Percentiles rank a stretch among this genome's conserved stretches.
These are phyloP conservation scores for Starmerella khaoyaiensis DNA, from an alignment of 805 yeast species.

Conservation along the genomic window DNA sequence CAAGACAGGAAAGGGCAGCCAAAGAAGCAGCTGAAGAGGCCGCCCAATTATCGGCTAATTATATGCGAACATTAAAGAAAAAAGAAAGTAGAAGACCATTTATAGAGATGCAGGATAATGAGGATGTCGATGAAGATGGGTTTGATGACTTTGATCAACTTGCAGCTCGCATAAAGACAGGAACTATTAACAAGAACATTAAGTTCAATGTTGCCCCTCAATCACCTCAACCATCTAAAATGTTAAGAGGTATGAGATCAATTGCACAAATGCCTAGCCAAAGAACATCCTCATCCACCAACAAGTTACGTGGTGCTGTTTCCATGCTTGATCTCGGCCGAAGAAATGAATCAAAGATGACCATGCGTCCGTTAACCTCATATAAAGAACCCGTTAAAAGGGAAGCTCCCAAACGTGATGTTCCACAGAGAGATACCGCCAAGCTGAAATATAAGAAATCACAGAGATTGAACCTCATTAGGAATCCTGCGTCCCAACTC, in stretches of 20 bases:
- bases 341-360: background rate
- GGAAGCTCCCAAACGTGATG: too few relatives aligned
- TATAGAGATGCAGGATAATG: background rate
- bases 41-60: slow-evolving; percentile 3
- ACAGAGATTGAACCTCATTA: slow-evolving; percentile 13
- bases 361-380: slow-evolving; percentile 20
- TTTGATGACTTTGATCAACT: slow-evolving; percentile 17
- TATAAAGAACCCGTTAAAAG: slow-evolving; percentile 19
- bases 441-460: background rate
- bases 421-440: background rate
- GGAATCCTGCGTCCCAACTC: slow-evolving; percentile 11
- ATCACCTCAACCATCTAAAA: slow-evolving; percentile 11
- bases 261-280: slow-evolving; percentile 20
- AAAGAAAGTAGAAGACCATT: background rate
- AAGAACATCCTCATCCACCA: slow-evolving; percentile 6
- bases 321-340: slow-evolving; percentile 17
- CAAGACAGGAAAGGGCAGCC: slow-evolving; percentile 15
- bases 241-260: slow-evolving; percentile 19
- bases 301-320: slow-evolving; percentile 15
- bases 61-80: slow-evolving; percentile 5
- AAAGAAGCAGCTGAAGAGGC: slow-evolving; percentile 14
- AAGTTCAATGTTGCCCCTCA: slow-evolving; percentile 6
- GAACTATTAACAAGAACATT: slow-evolving; percentile 20
- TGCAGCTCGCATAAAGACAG: slow-evolving; percentile 13
- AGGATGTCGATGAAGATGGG: too few relatives aligned